Evolutionary conservation across 1,139 yeast species (phyloP).

Genomic region (Entelexis paramagnoliae): DNA sequence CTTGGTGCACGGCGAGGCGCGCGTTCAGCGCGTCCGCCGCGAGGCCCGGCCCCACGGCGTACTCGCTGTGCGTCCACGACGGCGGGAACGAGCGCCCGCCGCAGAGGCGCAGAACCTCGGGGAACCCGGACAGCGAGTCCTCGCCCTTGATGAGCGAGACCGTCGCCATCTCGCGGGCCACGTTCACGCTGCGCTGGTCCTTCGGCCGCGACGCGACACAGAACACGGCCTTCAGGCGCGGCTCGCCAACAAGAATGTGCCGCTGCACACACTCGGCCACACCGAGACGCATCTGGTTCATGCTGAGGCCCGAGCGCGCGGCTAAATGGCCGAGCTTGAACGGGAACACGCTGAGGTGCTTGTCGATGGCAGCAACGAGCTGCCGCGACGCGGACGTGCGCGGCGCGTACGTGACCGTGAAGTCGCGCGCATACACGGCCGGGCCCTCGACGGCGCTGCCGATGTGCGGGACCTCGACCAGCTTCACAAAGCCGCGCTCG

Average conservation of each 20-base stretch:
- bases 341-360: slow-evolving; percentile 82
- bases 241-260: slow-evolving; percentile 65
- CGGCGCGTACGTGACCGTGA: slow-evolving; percentile 64
- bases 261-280: slow-evolving; percentile 71
- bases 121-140: slow-evolving; percentile 37
- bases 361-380: slow-evolving; percentile 40
- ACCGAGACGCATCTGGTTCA: slow-evolving; percentile 55
- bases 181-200: slow-evolving; percentile 40
- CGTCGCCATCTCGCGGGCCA: slow-evolving; percentile 73
- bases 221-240: slow-evolving; percentile 34
- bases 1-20: slow-evolving; percentile 17
- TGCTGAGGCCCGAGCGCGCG: slow-evolving; percentile 24
- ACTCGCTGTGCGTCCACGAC: slow-evolving; percentile 75
- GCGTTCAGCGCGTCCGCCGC: slow-evolving; percentile 23
- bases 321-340: slow-evolving; percentile 49
- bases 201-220: slow-evolving; percentile 52
- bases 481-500: slow-evolving; percentile 26
- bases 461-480: slow-evolving; percentile 27
- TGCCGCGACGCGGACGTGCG: slow-evolving; percentile 66
- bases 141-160: slow-evolving; percentile 46
- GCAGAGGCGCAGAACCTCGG: slow-evolving; percentile 63
- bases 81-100: slow-evolving; percentile 70
- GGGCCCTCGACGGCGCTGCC: slow-evolving; percentile 36
- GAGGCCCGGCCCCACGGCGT: slow-evolving; percentile 29
- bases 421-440: slow-evolving; percentile 74